phyloP scores from a whole-genome alignment of 116 monocot genomes.

The Trichopus zeylanicus region DNA sequence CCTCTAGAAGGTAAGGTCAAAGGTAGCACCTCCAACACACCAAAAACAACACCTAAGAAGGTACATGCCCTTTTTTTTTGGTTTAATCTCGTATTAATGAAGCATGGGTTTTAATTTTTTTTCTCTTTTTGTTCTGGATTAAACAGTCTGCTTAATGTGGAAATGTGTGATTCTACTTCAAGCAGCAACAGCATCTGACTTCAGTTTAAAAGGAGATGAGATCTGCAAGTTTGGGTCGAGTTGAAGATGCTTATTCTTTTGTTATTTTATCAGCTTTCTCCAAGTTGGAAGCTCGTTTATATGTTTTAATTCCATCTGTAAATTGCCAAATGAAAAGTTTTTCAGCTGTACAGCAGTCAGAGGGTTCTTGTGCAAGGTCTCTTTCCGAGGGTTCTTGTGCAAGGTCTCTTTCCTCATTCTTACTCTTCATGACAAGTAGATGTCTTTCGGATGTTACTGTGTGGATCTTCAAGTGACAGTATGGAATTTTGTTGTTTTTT shows the following conservation, averaged over 20 bases:
- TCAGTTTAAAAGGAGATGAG: background rate
- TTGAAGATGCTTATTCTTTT: background rate
- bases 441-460: no score
- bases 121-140: background rate
- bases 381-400: no score
- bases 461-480: no score
- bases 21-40: constrained; percentile 1
- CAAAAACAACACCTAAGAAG: constrained; percentile 11
- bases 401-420: no score
- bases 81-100: background rate
- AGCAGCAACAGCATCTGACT: no score
- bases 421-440: no score
- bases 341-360: background rate
- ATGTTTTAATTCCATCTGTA: background rate
- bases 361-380: no score
- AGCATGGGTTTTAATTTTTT: background rate
- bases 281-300: background rate
- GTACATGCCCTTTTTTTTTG: background rate
- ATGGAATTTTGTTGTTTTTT: no score
- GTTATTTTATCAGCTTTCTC: background rate
- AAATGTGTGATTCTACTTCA: background rate
- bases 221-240: background rate
- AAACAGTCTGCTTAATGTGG: background rate
- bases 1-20: background rate
- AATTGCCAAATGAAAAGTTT: background rate